Percentiles rank a stretch among this genome's conserved stretches.
These are phyloP conservation scores for Lonicera japonica DNA, from an alignment of 129 eudicot species.

Conservation along the genomic window DNA sequence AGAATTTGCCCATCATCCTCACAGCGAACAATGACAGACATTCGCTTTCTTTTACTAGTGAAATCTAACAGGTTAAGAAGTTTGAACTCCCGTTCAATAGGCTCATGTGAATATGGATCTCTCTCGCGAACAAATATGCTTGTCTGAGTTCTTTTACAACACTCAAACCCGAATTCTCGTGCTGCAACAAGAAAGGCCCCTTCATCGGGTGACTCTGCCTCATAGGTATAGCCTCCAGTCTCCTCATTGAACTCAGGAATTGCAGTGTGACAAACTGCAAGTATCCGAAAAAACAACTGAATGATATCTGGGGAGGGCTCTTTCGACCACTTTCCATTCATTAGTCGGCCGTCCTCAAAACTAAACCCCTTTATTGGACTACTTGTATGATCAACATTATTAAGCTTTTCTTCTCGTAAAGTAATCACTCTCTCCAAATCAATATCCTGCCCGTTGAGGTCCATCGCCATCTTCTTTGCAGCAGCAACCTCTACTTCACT, in stretches of 20 bases:
- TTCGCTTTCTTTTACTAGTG: slow-evolving; percentile 69
- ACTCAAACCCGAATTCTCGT: slow-evolving; percentile 68
- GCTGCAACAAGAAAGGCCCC: slow-evolving; percentile 73
- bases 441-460: slow-evolving; percentile 25
- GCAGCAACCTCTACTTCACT: slow-evolving; percentile 74
- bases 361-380: slow-evolving; percentile 47
- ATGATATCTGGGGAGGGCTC: slow-evolving; percentile 38
- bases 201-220: slow-evolving; percentile 88
- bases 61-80: slow-evolving; percentile 59
- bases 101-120: slow-evolving; percentile 26
- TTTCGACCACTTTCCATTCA: slow-evolving; percentile 40
- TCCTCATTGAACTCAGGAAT: slow-evolving; percentile 50
- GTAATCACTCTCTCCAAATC: slow-evolving; percentile 24
- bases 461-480: slow-evolving; percentile 39
- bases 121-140: slow-evolving; percentile 48
- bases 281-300: slow-evolving; percentile 49
- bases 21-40: slow-evolving; percentile 57
- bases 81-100: slow-evolving; percentile 44
- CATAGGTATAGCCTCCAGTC: slow-evolving; percentile 42
- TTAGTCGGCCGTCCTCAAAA: slow-evolving; percentile 49
- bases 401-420: slow-evolving; percentile 3
- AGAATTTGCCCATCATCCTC: slow-evolving; percentile 52
- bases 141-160: slow-evolving; percentile 53
- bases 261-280: slow-evolving; percentile 73
- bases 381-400: neutral